Evolutionary conservation across 805 yeast genomes (phyloP).

Genomic region (Nakazawaea wyomingensis): DNA sequence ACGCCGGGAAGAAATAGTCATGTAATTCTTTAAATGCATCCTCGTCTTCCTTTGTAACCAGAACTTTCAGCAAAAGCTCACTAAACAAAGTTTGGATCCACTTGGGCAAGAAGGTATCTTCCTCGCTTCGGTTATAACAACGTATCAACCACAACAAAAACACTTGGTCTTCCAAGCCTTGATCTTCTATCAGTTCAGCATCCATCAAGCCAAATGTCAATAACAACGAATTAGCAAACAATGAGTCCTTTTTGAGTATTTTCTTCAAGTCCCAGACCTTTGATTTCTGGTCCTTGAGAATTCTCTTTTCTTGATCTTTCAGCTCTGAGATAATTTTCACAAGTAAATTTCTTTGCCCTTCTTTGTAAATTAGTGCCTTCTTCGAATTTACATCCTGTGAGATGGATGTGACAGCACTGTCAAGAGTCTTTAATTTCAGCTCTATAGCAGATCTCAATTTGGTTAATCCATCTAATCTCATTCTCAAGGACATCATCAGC

Average conservation of each 20-base stretch:
- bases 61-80: conserved; percentile 23
- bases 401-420: conserved; percentile 10
- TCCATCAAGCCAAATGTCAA: conserved; percentile 51
- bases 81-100: conserved; percentile 42
- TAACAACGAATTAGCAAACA: conserved; percentile 48
- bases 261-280: conserved; percentile 31
- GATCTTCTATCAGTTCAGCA: conserved; percentile 44
- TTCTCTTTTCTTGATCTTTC: conserved; percentile 36
- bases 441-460: conserved; percentile 50
- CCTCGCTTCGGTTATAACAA: conserved; percentile 40
- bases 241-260: conserved; percentile 42
- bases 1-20: conserved; percentile 44
- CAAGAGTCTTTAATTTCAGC: conserved; percentile 35
- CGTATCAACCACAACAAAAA: conserved; percentile 62
- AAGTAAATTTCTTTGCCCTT: conserved; percentile 36
- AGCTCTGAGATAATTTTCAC: conserved; percentile 31
- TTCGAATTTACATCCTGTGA: conserved; percentile 13
- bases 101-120: conserved; percentile 38
- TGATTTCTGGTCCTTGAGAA: conserved; percentile 31
- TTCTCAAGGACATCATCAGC: conserved; percentile 37
- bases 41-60: conserved; percentile 47
- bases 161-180: conserved; percentile 50
- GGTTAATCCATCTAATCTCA: conserved; percentile 56
- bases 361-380: conserved; percentile 30
- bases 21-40: conserved; percentile 49